These are phyloP conservation scores for Esteya vermicola DNA, from an alignment of 2,329 filamentous ascomycete genomes.

Conservation along the genomic window DNA sequence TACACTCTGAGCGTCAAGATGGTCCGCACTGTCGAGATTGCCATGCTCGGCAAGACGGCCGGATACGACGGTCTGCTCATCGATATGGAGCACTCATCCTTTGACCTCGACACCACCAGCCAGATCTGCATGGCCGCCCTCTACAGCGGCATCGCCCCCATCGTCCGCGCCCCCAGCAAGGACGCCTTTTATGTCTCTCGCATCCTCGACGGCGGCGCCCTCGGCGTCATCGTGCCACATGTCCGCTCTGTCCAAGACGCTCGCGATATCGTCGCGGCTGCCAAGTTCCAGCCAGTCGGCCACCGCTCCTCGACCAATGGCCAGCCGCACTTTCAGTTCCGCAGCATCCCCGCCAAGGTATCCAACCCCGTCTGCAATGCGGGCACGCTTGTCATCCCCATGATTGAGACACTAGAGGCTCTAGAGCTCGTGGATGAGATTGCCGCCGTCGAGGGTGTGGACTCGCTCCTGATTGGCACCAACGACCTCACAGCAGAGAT, in stretches of 20 bases:
- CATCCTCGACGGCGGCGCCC: slow-evolving; percentile 24
- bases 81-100: slow-evolving; percentile 28
- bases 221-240: slow-evolving; percentile 26
- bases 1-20: too few species aligned
- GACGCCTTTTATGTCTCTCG: slow-evolving; percentile 22
- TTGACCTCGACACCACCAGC: slow-evolving; percentile 18
- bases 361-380: too few species aligned
- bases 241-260: slow-evolving; percentile 18
- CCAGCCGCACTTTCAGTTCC: too few species aligned
- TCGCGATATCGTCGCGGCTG: not conserved
- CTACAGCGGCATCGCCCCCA: too few species aligned
- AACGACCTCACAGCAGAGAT: slow-evolving; percentile 25
- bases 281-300: too few species aligned
- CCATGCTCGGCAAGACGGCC: slow-evolving; percentile 24
- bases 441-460: slow-evolving; percentile 23
- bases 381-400: too few species aligned
- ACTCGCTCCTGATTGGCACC: slow-evolving; percentile 23
- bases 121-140: too few species aligned
- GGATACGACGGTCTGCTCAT: slow-evolving; percentile 26
- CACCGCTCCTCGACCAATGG: too few species aligned
- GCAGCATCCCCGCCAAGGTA: too few species aligned
- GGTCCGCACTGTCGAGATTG: slow-evolving; percentile 6
- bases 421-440: slow-evolving; percentile 25
- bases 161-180: slow-evolving; percentile 21
- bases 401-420: slow-evolving; percentile 12